Evolutionary conservation across 2,329 filamentous ascomycete genomes (phyloP).

Genomic region (Colletotrichum lini): DNA sequence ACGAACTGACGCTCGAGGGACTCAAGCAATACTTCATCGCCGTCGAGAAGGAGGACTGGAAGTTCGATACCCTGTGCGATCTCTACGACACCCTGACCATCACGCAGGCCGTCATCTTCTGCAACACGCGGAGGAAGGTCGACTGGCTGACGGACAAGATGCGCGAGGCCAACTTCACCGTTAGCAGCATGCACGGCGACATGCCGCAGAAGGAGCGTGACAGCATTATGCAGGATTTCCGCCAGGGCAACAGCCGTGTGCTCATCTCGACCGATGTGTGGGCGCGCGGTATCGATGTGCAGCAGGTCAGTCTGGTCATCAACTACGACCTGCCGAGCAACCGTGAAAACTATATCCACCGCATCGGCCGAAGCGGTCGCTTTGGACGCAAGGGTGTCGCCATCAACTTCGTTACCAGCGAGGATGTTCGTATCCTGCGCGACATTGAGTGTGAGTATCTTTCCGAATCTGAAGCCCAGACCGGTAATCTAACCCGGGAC

Average conservation of each 20-base stretch:
- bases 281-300: slow-evolving; percentile 98
- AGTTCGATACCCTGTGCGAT: slow-evolving; percentile 98
- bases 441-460: slow-evolving; percentile 88
- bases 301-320: slow-evolving; percentile 98
- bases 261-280: slow-evolving; percentile 98
- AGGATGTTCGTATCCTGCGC: slow-evolving; percentile 96
- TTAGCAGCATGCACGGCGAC: slow-evolving; percentile 98
- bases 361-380: slow-evolving; percentile 94
- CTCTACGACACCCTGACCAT: slow-evolving; percentile 99
- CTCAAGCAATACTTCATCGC: slow-evolving; percentile 99
- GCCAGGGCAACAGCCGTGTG: slow-evolving; percentile 95
- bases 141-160: slow-evolving; percentile 99
- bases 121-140: slow-evolving; percentile 98
- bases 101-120: slow-evolving; percentile 99
- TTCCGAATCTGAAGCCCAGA: not conserved
- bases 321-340: slow-evolving; percentile 99
- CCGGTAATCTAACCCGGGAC: slow-evolving; percentile 50
- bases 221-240: slow-evolving; percentile 99
- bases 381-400: slow-evolving; percentile 99
- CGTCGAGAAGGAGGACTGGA: slow-evolving; percentile 99
- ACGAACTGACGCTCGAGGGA: slow-evolving; percentile 96
- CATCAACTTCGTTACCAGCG: slow-evolving; percentile 99
- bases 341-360: slow-evolving; percentile 99
- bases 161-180: slow-evolving; percentile 98
- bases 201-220: slow-evolving; percentile 99